Percentiles rank a stretch among this genome's conserved stretches.
Conservation (phyloP, 805 yeast genomes). For the Starmerella gropengiesseri region DNA sequence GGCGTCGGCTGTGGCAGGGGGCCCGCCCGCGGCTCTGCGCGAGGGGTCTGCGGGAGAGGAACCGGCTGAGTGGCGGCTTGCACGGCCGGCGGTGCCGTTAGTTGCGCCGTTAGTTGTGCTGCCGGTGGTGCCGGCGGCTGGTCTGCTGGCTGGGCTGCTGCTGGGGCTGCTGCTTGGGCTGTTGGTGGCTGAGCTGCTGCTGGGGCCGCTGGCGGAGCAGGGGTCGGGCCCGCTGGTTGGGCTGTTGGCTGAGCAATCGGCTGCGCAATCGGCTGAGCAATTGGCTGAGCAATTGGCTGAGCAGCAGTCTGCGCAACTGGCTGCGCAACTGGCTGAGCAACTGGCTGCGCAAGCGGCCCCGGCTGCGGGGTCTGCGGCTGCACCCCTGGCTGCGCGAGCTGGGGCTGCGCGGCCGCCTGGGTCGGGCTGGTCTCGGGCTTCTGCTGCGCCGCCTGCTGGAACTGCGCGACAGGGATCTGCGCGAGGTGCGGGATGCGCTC, state of each 20-base stretch:
- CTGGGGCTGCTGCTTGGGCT: too few species aligned
- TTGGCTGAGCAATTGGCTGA: too few species aligned
- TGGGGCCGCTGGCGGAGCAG: too few species aligned
- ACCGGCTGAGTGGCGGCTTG: neutral
- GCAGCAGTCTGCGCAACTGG: too few species aligned
- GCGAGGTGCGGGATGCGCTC: slow-evolving; percentile 25
- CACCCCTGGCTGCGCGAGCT: slow-evolving; percentile 2
- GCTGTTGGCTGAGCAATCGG: too few species aligned
- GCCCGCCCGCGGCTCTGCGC: neutral
- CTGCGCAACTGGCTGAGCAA: neutral
- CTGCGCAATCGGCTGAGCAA: too few species aligned
- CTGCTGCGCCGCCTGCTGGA: slow-evolving; percentile 11
- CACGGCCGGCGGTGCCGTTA: neutral
- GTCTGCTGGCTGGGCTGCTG: too few species aligned
- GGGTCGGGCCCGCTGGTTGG: too few species aligned
- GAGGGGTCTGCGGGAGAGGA: neutral
- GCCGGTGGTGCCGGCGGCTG: too few species aligned
- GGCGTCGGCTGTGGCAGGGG: neutral
- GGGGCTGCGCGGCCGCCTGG: neutral
- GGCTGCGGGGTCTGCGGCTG: slow-evolving; percentile 5
- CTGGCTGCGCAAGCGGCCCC: neutral
- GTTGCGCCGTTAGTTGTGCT: too few species aligned
- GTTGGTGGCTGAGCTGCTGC: too few species aligned
- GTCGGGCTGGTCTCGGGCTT: too few species aligned
- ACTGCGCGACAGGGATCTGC: slow-evolving; percentile 22